These are phyloP conservation scores for Lactifluus pinguis DNA, from an alignment of 768 basidiomycete species.

Conservation along the genomic window DNA sequence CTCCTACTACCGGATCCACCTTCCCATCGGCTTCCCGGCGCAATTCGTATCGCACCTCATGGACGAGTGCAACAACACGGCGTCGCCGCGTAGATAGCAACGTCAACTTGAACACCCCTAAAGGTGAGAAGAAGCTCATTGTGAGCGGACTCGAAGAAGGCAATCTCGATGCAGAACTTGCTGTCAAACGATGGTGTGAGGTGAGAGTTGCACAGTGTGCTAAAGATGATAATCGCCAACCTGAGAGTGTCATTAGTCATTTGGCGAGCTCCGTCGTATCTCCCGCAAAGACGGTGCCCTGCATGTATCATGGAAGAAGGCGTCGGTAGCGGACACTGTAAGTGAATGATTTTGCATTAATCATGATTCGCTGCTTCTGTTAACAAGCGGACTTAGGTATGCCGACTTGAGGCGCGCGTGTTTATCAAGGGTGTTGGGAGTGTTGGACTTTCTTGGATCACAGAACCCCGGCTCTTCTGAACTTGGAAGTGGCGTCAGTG, in stretches of 20 bases:
- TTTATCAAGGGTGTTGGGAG: conserved; percentile 17
- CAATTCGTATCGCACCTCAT: conserved; percentile 6
- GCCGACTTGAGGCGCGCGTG: conserved; percentile 19
- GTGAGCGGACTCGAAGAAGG: conserved; percentile 16
- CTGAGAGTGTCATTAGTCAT: conserved; percentile 1
- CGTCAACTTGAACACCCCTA: background rate
- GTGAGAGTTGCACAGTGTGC: background rate
- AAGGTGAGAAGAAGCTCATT: conserved; percentile 16
- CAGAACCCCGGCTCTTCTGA: conserved; percentile 15
- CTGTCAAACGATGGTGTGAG: conserved; percentile 20
- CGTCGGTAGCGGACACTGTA: conserved; percentile 18
- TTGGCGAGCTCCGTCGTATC: conserved; percentile 18
- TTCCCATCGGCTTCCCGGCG: background rate
- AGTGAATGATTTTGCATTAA: background rate
- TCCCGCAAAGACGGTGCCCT: conserved; percentile 15
- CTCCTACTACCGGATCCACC: background rate
- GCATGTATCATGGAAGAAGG: conserved; percentile 18
- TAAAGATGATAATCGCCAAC: background rate
- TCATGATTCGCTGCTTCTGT: background rate
- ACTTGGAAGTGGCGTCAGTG: background rate
- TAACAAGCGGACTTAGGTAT: conserved; percentile 18
- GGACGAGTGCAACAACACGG: conserved; percentile 13
- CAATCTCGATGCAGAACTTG: conserved; percentile 15
- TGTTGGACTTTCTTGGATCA: conserved; percentile 19
- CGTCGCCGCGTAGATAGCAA: conserved; percentile 8